These are phyloP conservation scores for Chenopodium formosanum DNA, from an alignment of 148 eudicot species.

Conservation along the genomic window DNA sequence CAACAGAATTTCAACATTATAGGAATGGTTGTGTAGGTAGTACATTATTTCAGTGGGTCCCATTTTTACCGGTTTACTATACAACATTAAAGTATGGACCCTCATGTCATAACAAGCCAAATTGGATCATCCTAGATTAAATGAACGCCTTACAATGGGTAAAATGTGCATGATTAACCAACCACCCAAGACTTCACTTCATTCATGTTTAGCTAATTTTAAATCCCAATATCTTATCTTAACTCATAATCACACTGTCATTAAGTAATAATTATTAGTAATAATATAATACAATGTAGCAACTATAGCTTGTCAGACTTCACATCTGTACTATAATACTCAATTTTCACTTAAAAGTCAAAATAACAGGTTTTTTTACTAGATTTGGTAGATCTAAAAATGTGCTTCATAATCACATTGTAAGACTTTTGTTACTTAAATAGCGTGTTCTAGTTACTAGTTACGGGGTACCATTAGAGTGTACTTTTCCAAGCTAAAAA, in stretches of 20 bases:
- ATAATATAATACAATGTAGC: background rate
- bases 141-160: background rate
- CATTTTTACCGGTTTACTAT: slow-evolving; percentile 15
- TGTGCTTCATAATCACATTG: background rate
- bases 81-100: slow-evolving; percentile 13
- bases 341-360: background rate
- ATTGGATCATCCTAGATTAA: background rate
- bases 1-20: background rate
- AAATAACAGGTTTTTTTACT: background rate
- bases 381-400: background rate
- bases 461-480: background rate
- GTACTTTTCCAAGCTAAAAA: background rate
- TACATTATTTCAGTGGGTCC: slow-evolving; percentile 6
- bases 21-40: background rate
- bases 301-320: background rate
- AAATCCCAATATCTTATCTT: background rate
- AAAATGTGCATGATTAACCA: background rate
- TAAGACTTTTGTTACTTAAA: background rate
- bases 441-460: background rate
- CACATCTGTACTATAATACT: no score
- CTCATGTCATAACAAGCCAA: slow-evolving; percentile 16
- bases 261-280: no score
- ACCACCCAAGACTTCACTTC: background rate
- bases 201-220: background rate
- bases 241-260: background rate